Percentiles rank a stretch among this genome's conserved stretches.
phyloP scores from a whole-genome alignment of 176 grass and related monocot species.

The Juncus inflexus region DNA sequence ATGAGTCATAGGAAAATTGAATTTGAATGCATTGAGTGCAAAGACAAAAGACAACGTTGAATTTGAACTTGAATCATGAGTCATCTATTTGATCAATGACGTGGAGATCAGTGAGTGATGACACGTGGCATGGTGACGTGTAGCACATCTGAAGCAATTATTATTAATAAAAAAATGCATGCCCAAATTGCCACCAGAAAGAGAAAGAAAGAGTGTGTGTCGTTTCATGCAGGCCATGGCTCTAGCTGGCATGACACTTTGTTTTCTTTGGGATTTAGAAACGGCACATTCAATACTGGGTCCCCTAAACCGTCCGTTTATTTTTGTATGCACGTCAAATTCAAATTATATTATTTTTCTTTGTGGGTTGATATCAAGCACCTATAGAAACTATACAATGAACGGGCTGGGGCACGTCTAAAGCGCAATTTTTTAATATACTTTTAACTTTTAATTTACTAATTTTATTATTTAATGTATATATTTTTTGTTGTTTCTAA shows the following conservation, averaged over 20 bases:
- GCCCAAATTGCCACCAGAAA: conserved; percentile 8
- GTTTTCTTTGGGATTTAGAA: conserved; percentile 1
- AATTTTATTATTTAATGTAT: too few relatives aligned
- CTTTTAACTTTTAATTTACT: too few relatives aligned
- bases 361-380: too few relatives aligned
- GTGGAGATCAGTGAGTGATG: neutral
- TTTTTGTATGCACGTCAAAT: neutral
- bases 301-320: neutral
- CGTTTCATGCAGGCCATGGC: neutral
- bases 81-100: conserved; percentile 6
- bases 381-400: too few relatives aligned
- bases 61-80: neutral
- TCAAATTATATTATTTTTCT: conserved; percentile 13
- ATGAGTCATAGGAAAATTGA: too few relatives aligned
- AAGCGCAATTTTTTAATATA: too few relatives aligned
- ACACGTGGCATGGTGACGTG: conserved; percentile 6
- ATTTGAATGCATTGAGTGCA: too few relatives aligned
- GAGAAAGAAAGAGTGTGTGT: neutral
- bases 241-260: conserved; percentile 13
- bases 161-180: neutral
- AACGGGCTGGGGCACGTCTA: too few relatives aligned
- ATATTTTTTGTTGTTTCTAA: too few relatives aligned
- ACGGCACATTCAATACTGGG: conserved; percentile 2
- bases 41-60: neutral
- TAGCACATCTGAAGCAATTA: neutral